Evolutionary conservation across 352 stramenopile genomes (phyloP), one percentile per base, ranked within the genome.

Genomic region (Globisporangium mamillatum): DNA sequence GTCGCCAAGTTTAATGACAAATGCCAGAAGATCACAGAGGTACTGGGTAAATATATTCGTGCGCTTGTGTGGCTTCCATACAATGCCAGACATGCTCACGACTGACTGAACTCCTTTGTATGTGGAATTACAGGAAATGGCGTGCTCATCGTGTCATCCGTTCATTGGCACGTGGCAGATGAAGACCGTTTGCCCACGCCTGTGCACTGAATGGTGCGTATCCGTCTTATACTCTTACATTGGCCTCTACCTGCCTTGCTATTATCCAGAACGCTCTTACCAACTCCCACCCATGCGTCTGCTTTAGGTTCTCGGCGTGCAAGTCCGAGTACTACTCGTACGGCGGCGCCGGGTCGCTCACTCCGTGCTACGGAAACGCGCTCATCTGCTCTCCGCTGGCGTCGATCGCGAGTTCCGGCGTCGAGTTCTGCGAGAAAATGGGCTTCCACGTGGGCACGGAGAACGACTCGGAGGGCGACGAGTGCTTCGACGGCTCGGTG

Each of bases 401-500:
- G 9, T 57, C 62, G 5, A 94, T 95, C 59, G 80, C 79, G 41
- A 44, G 70, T 7, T 79, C 72, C 20, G 84, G 86, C 4, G 74
- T 67, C 25, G 81, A 88, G 57, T 94, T 95, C 48, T 95, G 88
- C 69, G 64, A 73, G 20, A 78, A 88, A 60, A 95, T 95, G 88
- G 88, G 88, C 16, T 93, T 89, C 71, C 84, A 91, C 25, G 86
- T 92, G 41, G 88, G 84, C 46, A 79, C 68, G 24, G 71, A 84
- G 24, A 72, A 83, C 46, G 88, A 95, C 57, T 74, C 70, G 7
- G 88, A 95, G 63, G 88, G 86, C 7, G 70, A 82, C 46, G 85
- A 93, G 36, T 95, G 88, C 78, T 95, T 95, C 36, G 88, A 95
- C 55, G 86, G 88, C 48, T 94, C 86, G 3, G 82, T 95, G 41